These are phyloP conservation scores for Globisporangium acanthophoron DNA, from an alignment of 352 stramenopile genomes.

Conservation along the genomic window DNA sequence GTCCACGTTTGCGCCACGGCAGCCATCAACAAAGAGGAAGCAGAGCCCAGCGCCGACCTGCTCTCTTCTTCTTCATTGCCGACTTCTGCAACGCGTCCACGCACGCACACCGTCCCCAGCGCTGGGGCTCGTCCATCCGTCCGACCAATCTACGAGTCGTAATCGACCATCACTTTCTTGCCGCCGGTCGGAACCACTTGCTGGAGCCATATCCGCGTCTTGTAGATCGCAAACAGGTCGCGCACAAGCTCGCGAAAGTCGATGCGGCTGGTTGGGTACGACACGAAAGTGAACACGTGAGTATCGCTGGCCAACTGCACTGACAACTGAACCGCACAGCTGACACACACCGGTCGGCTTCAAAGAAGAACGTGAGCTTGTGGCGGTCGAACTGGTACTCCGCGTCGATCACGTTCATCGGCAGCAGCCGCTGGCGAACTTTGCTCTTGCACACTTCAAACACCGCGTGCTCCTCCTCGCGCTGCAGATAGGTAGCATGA, in stretches of 20 bases:
- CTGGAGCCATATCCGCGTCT: slow-evolving; percentile 98
- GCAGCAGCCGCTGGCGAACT: slow-evolving; percentile 89
- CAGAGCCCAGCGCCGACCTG: not conserved
- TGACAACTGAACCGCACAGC: not conserved
- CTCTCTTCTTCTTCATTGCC: not conserved
- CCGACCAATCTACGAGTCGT: slow-evolving; percentile 20
- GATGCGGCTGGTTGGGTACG: slow-evolving; percentile 66
- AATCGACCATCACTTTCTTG: slow-evolving; percentile 59
- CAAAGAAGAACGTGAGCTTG: slow-evolving; percentile 99
- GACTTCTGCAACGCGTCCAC: no score
- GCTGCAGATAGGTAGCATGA: slow-evolving; percentile 20
- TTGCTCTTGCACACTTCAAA: slow-evolving; percentile 96
- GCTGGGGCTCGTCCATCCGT: no score
- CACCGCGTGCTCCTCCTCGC: slow-evolving; percentile 94
- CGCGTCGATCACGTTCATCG: slow-evolving; percentile 97
- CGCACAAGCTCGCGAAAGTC: slow-evolving; percentile 97
- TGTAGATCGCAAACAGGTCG: slow-evolving; percentile 98
- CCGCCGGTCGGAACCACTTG: slow-evolving; percentile 83
- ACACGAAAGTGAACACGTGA: slow-evolving; percentile 3
- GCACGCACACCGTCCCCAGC: no score
- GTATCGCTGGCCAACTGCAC: not conserved
- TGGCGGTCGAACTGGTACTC: slow-evolving; percentile 99
- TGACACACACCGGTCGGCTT: slow-evolving; percentile 85
- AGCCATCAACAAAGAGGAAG: not conserved
- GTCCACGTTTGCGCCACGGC: not conserved